Base-by-base conservation (phyloP, 2,329 filamentous ascomycete genomes). In the Penicillium sp. region DNA sequence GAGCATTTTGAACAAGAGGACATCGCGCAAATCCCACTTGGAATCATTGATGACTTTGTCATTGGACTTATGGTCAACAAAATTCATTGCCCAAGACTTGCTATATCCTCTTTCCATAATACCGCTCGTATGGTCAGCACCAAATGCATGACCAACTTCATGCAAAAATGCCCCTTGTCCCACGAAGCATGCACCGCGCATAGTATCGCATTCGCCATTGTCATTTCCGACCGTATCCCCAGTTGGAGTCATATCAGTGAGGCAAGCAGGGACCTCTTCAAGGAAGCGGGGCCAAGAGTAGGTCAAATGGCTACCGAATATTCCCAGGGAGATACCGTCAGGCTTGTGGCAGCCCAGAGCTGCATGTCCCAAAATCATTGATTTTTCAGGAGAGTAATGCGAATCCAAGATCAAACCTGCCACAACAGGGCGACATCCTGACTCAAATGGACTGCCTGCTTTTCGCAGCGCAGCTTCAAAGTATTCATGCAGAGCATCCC, bases 141-240 rank as follows among this genome's bases (percentile, higher is more conserved):
- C 70, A 56, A 75, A 73, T 14, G 73, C 72, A 59, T 72, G 70
- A 14, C 71, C 71, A 5, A 75, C 67, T 54, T 74, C 67, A 39
- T 72, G 69, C n/a, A 75, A 54, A 43, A 71, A 70, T 8, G 71
- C 69, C 2, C 69, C 70, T 59, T 74, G 71, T 1, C 72, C 69
- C 14, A 79, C 67, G 5, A 75, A 71, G 54, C 78, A 81, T 6
- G 78, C 76, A 52, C 76, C 75, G 70, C 77, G 77, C 66, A 79
- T 74, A 16, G 72, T 74, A 1, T 56, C 60, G 52, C 77, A 79
- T 53, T 79, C 71, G 21, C 69, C 69, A 43, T 77, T 77, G 48
- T 79, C 75, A 52, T 78, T 75, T 0, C 71, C 75, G 2, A 78
- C 71, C 0, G 67, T 67, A 24, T 72, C 67, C 0, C 77, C 79